phyloP scores from a whole-genome alignment of 2,329 filamentous ascomycete species.

The Aspergillus sp. region DNA sequence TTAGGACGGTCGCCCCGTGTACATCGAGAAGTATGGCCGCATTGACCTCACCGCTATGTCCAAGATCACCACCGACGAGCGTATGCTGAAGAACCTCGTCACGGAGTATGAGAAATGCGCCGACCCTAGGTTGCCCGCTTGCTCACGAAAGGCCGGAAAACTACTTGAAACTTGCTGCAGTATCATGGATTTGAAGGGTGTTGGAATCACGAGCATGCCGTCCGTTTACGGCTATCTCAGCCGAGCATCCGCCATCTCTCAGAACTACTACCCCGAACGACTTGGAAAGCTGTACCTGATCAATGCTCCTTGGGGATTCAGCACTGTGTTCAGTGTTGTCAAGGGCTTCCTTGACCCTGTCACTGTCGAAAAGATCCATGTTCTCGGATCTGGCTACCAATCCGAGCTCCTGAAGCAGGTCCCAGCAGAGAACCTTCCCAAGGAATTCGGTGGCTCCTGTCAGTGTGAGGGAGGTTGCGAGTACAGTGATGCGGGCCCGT shows the following conservation, averaged over 20 bases:
- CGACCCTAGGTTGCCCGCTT: slow-evolving; percentile 91
- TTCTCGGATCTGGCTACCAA: slow-evolving; percentile 81
- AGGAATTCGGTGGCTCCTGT: slow-evolving; percentile 82
- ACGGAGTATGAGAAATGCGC: slow-evolving; percentile 97
- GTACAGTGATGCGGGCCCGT: slow-evolving; percentile 88
- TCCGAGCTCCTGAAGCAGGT: slow-evolving; percentile 83
- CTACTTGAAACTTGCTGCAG: slow-evolving; percentile 98
- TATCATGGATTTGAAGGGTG: slow-evolving; percentile 97
- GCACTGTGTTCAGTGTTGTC: slow-evolving; percentile 79
- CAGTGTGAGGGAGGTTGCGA: slow-evolving; percentile 80
- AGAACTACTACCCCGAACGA: slow-evolving; percentile 99
- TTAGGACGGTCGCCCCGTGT: slow-evolving; percentile 92
- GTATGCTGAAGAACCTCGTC: slow-evolving; percentile 95
- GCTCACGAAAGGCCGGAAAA: slow-evolving; percentile 85
- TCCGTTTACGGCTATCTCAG: slow-evolving; percentile 88
- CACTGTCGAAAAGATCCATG: slow-evolving; percentile 93
- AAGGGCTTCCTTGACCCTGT: slow-evolving; percentile 97
- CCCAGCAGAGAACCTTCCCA: slow-evolving; percentile 86
- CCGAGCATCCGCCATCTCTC: slow-evolving; percentile 83
- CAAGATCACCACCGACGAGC: slow-evolving; percentile 88
- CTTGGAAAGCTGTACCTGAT: slow-evolving; percentile 96
- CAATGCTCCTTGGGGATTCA: slow-evolving; percentile 97
- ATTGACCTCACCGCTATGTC: slow-evolving; percentile 89
- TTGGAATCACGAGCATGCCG: slow-evolving; percentile 78
- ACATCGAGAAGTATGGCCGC: slow-evolving; percentile 94